Percentiles rank a stretch among this genome's conserved stretches.
Evolutionary conservation across 805 yeast species (phyloP).

Genomic region (Yamadazyma paraphyllophila): DNA sequence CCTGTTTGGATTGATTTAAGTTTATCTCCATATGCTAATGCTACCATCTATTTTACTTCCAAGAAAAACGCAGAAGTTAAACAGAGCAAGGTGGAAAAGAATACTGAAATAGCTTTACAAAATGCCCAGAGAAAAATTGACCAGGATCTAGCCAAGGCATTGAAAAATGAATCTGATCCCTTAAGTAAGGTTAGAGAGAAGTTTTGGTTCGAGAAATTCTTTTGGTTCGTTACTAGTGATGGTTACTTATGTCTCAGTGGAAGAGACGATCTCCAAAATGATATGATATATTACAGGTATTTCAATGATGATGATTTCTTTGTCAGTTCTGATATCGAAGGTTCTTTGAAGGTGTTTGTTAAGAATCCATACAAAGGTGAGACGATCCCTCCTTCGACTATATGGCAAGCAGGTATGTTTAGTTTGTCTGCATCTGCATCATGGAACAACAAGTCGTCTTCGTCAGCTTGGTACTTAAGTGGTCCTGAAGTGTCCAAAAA

Average conservation of each 20-base stretch:
- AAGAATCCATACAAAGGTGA: conserved; percentile 74
- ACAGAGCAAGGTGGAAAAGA: conserved; percentile 75
- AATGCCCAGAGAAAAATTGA: conserved; percentile 78
- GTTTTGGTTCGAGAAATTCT: conserved; percentile 90
- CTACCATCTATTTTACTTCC: conserved; percentile 73
- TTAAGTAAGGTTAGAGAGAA: conserved; percentile 66
- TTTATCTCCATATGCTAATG: conserved; percentile 84
- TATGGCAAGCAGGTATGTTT: conserved; percentile 85
- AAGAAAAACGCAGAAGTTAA: conserved; percentile 75
- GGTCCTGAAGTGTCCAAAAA: conserved; percentile 68
- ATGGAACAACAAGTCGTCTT: conserved; percentile 82
- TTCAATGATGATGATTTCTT: conserved; percentile 70
- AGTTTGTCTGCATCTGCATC: conserved; percentile 81
- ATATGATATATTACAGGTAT: conserved; percentile 75
- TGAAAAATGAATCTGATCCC: conserved; percentile 50
- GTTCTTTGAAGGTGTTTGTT: conserved; percentile 72
- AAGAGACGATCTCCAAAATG: conserved; percentile 74
- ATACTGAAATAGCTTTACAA: conserved; percentile 72
- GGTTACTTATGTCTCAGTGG: conserved; percentile 87
- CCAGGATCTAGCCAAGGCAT: conserved; percentile 62
- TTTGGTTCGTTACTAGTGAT: conserved; percentile 92
- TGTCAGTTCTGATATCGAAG: conserved; percentile 72
- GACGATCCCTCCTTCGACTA: conserved; percentile 78
- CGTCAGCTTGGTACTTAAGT: conserved; percentile 83
- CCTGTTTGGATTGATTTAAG: conserved; percentile 65